phyloP scores from a whole-genome alignment of 805 yeast genomes.

The Saccharomycopsis lassenensis region DNA sequence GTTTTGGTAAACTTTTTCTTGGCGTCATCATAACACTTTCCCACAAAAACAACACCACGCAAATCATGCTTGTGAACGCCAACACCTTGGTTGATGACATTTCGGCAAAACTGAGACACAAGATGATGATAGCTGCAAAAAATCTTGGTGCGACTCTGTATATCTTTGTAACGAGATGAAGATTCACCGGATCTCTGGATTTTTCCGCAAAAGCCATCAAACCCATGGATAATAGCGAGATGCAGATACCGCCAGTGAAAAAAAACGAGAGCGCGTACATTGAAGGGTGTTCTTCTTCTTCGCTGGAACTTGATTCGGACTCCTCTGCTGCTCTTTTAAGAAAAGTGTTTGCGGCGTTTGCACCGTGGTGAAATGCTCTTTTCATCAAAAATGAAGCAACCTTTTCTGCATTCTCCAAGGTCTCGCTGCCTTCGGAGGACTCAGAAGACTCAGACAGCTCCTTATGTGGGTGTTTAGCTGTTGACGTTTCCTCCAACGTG shows the following conservation, averaged over 20 bases:
- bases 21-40: constrained; percentile 28
- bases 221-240: constrained; percentile 31
- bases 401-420: background rate
- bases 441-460: background rate
- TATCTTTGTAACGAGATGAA: constrained; percentile 26
- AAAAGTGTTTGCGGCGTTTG: background rate
- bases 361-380: no score
- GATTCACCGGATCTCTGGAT: constrained; percentile 29
- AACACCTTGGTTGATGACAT: constrained; percentile 29
- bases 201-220: constrained; percentile 35
- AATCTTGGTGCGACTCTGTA: constrained; percentile 32
- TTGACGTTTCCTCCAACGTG: constrained; percentile 22
- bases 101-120: constrained; percentile 35
- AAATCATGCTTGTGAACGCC: constrained; percentile 32
- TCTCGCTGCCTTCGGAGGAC: background rate
- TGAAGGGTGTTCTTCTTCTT: constrained; percentile 25
- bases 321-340: constrained; percentile 9
- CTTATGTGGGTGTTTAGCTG: constrained; percentile 15
- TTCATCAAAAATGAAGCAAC: background rate
- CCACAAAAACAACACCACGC: constrained; percentile 26
- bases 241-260: constrained; percentile 43
- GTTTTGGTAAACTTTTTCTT: constrained; percentile 6
- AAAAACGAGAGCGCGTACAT: constrained; percentile 35
- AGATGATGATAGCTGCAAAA: constrained; percentile 30
- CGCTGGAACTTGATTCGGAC: constrained; percentile 4